phyloP scores from a whole-genome alignment of 129 eudicot genomes.

The Daucus carota region DH1_v3.0 NC_030381.2:17484001-17484500 shows the following conservation, averaged over 20 bases:
- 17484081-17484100: neutral
- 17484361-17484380: neutral
- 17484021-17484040: conserved; percentile 8
- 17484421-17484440: neutral
- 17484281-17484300: neutral
- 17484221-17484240: neutral
- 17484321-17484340: neutral
- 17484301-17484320: neutral
- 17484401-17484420: neutral
- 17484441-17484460: neutral
- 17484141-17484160: neutral
- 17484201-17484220: neutral
- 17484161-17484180: neutral
- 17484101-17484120: neutral
- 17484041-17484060: neutral
- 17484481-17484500: neutral
- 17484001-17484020: conserved; percentile 97
- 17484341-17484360: neutral
- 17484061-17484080: neutral
- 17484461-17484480: neutral
- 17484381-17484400: neutral
- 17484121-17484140: neutral
- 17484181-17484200: neutral
- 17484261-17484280: neutral
- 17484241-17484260: neutral